A percentile compares a stretch with the other conserved stretches of the same genome.
Conservation (phyloP, 2,329 filamentous ascomycete genomes). For the Sporothrix curviconia region DNA sequence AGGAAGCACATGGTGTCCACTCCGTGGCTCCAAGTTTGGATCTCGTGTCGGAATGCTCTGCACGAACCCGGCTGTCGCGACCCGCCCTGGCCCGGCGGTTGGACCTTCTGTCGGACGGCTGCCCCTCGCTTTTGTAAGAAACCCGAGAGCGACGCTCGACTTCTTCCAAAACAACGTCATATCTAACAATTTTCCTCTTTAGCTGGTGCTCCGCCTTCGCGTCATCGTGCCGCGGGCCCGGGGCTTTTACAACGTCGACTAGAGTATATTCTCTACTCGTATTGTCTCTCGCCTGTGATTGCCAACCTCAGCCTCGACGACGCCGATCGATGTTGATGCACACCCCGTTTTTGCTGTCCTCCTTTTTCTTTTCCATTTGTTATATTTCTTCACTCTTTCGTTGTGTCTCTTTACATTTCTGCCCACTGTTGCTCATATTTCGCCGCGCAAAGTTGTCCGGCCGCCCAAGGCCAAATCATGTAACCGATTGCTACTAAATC, state of each 20-base stretch:
- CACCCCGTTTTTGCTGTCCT: background rate
- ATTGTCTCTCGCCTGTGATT: background rate
- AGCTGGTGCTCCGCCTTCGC: constrained; percentile 10
- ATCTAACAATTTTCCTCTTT: background rate
- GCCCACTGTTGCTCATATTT: constrained; percentile 3
- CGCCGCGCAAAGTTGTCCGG: constrained; percentile 19
- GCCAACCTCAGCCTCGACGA: too few relatives aligned
- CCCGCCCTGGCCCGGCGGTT: constrained; percentile 77
- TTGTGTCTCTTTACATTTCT: constrained; percentile 3
- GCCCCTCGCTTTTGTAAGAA: constrained; percentile 55
- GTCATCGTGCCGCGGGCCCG: constrained; percentile 10
- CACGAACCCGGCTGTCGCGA: constrained; percentile 85
- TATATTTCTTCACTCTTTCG: background rate
- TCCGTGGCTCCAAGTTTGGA: constrained; percentile 95
- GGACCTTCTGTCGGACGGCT: constrained; percentile 59
- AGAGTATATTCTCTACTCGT: background rate
- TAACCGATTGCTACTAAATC: constrained; percentile 30
- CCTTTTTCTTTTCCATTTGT: background rate
- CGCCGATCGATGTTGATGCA: background rate
- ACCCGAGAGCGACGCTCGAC: constrained; percentile 33
- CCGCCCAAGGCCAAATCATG: constrained; percentile 27
- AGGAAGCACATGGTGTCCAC: constrained; percentile 99
- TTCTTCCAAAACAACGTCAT: background rate
- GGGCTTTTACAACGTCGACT: constrained; percentile 11
- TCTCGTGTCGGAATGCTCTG: constrained; percentile 98